phyloP scores from a whole-genome alignment of 1,284 basidiomycete species.

The Irpex rosettiformis region DNA sequence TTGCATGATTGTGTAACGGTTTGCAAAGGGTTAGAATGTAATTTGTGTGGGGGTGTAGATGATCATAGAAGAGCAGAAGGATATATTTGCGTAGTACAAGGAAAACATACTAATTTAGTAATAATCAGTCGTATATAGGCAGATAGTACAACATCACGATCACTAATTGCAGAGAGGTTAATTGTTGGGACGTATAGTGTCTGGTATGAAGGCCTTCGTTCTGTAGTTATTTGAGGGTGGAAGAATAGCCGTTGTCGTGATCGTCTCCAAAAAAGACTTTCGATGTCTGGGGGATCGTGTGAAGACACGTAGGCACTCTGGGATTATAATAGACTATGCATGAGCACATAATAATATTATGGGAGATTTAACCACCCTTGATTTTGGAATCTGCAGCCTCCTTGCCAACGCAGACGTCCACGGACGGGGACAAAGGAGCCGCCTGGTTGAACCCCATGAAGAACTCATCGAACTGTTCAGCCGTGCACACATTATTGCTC shows the following conservation, averaged over 20 bases:
- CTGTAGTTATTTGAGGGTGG: slow-evolving; percentile 43
- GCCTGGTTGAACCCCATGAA: slow-evolving; percentile 45
- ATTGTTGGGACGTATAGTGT: too few relatives aligned
- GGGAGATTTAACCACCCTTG: slow-evolving; percentile 33
- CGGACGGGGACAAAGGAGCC: slow-evolving; percentile 43
- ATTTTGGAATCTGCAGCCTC: slow-evolving; percentile 58
- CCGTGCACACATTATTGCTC: slow-evolving; percentile 32
- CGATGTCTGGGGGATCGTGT: slow-evolving; percentile 41
- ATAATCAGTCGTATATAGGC: too few relatives aligned
- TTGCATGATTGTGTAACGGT: too few relatives aligned
- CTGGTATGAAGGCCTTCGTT: slow-evolving; percentile 48
- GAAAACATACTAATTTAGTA: too few relatives aligned
- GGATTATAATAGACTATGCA: background rate
- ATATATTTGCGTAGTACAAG: too few relatives aligned
- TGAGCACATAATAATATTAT: background rate
- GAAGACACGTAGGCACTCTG: slow-evolving; percentile 43
- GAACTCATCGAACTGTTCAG: slow-evolving; percentile 42
- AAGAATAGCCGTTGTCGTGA: slow-evolving; percentile 55
- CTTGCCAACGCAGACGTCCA: slow-evolving; percentile 54
- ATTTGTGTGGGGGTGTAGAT: too few relatives aligned
- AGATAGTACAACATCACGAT: too few relatives aligned
- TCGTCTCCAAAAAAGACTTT: slow-evolving; percentile 44
- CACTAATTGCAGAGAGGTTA: too few relatives aligned
- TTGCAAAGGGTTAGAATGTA: too few relatives aligned
- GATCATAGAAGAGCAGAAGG: too few relatives aligned